Percentiles rank a stretch among this genome's conserved stretches.
phyloP scores from a whole-genome alignment of 2,329 filamentous ascomycete genomes.

The Fusarium pininemorale region DNA sequence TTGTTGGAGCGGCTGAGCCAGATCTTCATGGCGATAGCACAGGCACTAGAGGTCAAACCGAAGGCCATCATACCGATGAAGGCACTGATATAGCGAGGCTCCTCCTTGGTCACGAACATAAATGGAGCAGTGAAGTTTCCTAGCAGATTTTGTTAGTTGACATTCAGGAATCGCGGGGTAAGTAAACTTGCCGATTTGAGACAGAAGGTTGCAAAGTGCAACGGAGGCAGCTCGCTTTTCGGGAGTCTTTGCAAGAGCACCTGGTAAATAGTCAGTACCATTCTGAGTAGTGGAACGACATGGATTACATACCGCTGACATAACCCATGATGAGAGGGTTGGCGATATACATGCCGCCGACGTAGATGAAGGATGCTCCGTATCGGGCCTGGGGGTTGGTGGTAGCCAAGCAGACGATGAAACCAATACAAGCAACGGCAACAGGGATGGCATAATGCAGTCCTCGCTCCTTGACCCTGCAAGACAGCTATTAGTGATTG shows the following conservation, averaged over 20 bases:
- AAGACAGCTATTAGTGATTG: accelerated
- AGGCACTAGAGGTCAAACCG: background rate
- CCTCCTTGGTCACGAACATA: constrained; percentile 10
- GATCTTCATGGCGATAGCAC: constrained; percentile 5
- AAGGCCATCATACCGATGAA: constrained; percentile 21
- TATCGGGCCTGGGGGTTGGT: constrained; percentile 3
- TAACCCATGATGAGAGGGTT: constrained; percentile 20
- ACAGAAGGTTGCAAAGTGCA: constrained; percentile 2
- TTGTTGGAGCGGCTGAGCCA: constrained; percentile 13
- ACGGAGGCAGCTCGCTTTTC: constrained; percentile 16
- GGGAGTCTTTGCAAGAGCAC: background rate
- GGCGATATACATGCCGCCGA: constrained; percentile 9
- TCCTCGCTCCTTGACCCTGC: constrained; percentile 7
- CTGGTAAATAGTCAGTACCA: background rate
- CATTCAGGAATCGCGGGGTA: accelerated
- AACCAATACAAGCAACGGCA: background rate
- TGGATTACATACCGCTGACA: background rate
- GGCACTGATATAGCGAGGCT: constrained; percentile 14
- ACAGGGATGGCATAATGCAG: constrained; percentile 9
- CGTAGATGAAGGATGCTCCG: constrained; percentile 6
- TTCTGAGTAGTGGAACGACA: accelerated
- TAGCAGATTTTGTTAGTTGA: background rate
- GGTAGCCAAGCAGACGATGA: background rate
- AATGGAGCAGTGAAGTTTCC: constrained; percentile 14
- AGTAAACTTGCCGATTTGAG: background rate